Evolutionary conservation across 2,329 filamentous ascomycete genomes (phyloP), one percentile per base, ranked within the genome.

Genomic region (Ceratocystis cacaofunesta): DNA sequence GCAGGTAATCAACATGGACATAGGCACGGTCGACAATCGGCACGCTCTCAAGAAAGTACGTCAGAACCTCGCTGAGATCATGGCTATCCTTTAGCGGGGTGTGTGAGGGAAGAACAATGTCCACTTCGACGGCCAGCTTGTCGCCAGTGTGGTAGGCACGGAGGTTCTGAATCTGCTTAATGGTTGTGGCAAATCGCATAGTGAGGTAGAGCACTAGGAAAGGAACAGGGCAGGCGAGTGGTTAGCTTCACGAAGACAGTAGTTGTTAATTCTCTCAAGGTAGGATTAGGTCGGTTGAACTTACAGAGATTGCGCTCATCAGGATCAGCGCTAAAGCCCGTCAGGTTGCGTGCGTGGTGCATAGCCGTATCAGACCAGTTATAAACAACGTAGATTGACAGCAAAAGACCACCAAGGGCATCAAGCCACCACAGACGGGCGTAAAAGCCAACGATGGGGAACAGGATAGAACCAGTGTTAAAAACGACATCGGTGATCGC

Each of bases 161-260:
- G 65, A 94, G 77, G 41, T 90, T 90, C 73, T 94, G 90, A 68
- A 95, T 94, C 72, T 90, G 86, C 71, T 84, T 85, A 72, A 96
- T 95, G 12, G 88, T 88, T 70, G 88, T 90, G 58, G 91, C 91
- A 72, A 96, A 96, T 22, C 92, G 87, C 88, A 96, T 95, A 1
- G 91, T 94, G 70, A 95, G 82, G 75, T 96, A 96, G 0, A 96
- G 80, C 25, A 96, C 75, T 67, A 41, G 22, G 7, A 28, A 12
- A 15, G 36, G 10, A 5, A 28, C 7, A 7, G 25, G 43, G 43
- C 2, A 17, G 43, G 10, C 48, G 12, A 12, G 17, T 17, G 32
- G 43, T 52, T 63, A 44, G 22, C 32, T 19, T 44, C 5, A 6
- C 7, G 19, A 32, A 41, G 10, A 12, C 5, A 5, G 17, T 64